A percentile compares a stretch with the other conserved stretches of the same genome.
Evolutionary conservation across 1,284 basidiomycete genomes (phyloP).

Genomic region (Sporisorium sorghi): DNA sequence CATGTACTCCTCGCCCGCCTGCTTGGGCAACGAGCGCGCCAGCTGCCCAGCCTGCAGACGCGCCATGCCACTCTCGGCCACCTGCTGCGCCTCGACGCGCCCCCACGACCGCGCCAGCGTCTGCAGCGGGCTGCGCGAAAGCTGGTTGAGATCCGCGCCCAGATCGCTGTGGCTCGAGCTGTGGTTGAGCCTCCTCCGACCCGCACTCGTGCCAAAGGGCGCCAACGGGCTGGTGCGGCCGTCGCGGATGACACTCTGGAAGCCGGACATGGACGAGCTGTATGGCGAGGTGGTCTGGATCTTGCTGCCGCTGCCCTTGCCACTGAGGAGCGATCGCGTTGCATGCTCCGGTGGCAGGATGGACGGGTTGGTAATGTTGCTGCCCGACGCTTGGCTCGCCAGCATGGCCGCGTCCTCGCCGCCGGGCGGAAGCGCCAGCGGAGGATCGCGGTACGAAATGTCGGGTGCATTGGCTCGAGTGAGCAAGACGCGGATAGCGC

Average conservation of each 20-base stretch:
- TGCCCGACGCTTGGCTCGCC: conserved; percentile 35
- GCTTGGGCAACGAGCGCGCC: conserved; percentile 44
- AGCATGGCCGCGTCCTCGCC: conserved; percentile 31
- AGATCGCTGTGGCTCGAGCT: conserved; percentile 52
- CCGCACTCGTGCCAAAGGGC: conserved; percentile 28
- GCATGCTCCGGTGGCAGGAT: conserved; percentile 50
- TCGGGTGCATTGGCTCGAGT: conserved; percentile 70
- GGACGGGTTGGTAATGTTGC: conserved; percentile 45
- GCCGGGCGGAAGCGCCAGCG: conserved; percentile 9
- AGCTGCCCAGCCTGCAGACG: conserved; percentile 14
- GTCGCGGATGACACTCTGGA: conserved; percentile 36
- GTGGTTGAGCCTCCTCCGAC: conserved; percentile 37
- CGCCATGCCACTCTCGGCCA: conserved; percentile 3
- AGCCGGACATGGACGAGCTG: conserved; percentile 48
- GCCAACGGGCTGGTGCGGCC: conserved; percentile 38
- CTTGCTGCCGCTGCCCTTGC: conserved; percentile 48
- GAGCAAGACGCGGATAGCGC: conserved; percentile 72
- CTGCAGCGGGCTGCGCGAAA: conserved; percentile 26
- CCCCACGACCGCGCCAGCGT: conserved; percentile 27
- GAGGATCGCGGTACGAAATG: conserved; percentile 58
- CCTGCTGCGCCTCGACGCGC: conserved; percentile 20
- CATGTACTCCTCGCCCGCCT: conserved; percentile 12
- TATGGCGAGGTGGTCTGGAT: conserved; percentile 46
- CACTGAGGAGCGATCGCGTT: conserved; percentile 51
- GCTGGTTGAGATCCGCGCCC: conserved; percentile 20